Evolutionary conservation across 2,329 filamentous ascomycete species (phyloP), one percentile per base, ranked within the genome.

Genomic region (Elsinoe perseae): DNA sequence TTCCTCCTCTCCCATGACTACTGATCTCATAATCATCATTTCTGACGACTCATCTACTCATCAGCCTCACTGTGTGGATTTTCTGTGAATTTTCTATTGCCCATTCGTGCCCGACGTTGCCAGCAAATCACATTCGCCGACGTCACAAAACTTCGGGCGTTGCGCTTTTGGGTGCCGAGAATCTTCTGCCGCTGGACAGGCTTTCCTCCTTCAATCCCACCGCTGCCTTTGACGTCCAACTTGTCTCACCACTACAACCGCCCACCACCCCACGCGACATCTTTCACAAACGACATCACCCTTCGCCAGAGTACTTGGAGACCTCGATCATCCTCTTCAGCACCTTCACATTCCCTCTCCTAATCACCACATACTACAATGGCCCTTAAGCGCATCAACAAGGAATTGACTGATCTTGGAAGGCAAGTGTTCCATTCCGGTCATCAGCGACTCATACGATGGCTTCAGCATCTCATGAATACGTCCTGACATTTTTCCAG

Each of bases 301-400:
- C 38, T 46, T 43, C 56, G 56, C 54, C 34, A 40, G 23, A 34
- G n/a, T 25, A 12, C 30, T 43, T 54, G 36, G 43, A 40, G n/a
- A 30, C 25, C n/a, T 34, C 32, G 16, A 9, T 18, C 28, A 27
- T 54, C 58, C 42, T 55, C 58, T 34, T 61, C 36, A 57, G 58
- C 58, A 58, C 54, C 58, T 57, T 62, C 59, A 61, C 62, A 59
- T 60, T 16, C 16, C 10, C 20, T 34, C 18, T 32, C 48, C 12
- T 20, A 36, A 10, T 20, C 12, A 16, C 18, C 30, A 52, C 58
- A 60, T 60, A 61, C 54, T 64, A 62, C 64, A 63, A 93, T 93
- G 88, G 88, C 88, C 75, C 82, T 93, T 69, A 93, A 93, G 86
- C 85, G 88, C 76, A 93, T 93, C 76, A 92, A 92, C 82, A 93